A percentile compares a stretch with the other conserved stretches of the same genome.
Evolutionary conservation across 805 yeast genomes (phyloP).

Genomic region (Saccharomycopsis babjevae): DNA sequence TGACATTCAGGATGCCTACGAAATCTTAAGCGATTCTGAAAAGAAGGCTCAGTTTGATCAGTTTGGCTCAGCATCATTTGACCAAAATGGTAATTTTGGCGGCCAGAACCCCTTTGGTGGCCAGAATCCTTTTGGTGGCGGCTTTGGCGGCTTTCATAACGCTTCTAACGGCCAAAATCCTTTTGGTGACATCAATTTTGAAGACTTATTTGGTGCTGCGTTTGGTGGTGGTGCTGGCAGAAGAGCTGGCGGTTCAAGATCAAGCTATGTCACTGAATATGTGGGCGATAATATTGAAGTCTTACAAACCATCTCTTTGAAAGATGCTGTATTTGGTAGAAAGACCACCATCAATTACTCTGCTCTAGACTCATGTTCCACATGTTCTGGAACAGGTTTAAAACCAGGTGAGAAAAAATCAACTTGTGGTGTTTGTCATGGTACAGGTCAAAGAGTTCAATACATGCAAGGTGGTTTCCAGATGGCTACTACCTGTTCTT

Average conservation of each 20-base stretch:
- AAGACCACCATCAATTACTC: constrained; percentile 56
- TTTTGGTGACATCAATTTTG: constrained; percentile 40
- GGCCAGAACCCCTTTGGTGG: constrained; percentile 34
- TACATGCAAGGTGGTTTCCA: constrained; percentile 87
- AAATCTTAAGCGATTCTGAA: constrained; percentile 72
- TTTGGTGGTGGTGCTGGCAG: constrained; percentile 33
- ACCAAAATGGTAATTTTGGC: constrained; percentile 39
- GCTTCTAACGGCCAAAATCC: constrained; percentile 35
- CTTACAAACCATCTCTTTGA: constrained; percentile 60
- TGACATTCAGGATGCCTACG: constrained; percentile 89
- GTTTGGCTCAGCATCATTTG: constrained; percentile 82
- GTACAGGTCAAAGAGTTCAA: constrained; percentile 86
- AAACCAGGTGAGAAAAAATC: constrained; percentile 62
- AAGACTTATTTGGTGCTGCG: constrained; percentile 51
- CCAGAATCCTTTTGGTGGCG: constrained; percentile 39
- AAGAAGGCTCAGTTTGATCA: constrained; percentile 87
- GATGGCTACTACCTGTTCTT: constrained; percentile 85
- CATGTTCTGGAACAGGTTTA: constrained; percentile 82
- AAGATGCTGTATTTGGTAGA: constrained; percentile 80
- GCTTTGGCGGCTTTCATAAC: constrained; percentile 53
- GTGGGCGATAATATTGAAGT: constrained; percentile 87
- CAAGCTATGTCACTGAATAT: constrained; percentile 58
- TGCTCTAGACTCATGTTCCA: constrained; percentile 63
- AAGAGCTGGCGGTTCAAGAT: constrained; percentile 29
- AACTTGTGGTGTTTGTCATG: constrained; percentile 83